phyloP scores from a whole-genome alignment of 228 moss, liverwort and hornwort genomes.

The Sphagnum fallax region DNA sequence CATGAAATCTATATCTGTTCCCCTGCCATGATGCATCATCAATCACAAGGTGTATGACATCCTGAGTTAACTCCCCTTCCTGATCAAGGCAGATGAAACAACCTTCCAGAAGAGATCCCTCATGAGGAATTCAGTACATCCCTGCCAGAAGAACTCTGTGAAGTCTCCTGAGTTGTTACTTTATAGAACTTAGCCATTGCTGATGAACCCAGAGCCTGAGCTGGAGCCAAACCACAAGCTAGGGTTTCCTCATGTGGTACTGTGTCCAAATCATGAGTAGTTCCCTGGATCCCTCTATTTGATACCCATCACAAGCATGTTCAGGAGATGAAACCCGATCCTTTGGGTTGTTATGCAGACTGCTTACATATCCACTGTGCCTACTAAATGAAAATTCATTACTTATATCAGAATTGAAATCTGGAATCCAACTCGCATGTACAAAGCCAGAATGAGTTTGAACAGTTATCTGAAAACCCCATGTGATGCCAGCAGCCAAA shows the following conservation, averaged over 20 bases:
- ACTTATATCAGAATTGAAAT: too few relatives aligned
- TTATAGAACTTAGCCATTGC: constrained; percentile 8
- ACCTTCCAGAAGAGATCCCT: constrained; percentile 25
- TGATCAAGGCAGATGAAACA: constrained; percentile 7
- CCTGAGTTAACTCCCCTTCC: constrained; percentile 18
- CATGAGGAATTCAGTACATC: constrained; percentile 6
- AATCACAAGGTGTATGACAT: constrained; percentile 36
- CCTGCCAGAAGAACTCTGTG: constrained; percentile 13
- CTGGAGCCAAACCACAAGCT: constrained; percentile 11
- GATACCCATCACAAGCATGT: constrained; percentile 4
- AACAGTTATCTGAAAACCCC: too few relatives aligned
- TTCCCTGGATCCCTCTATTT: constrained; percentile 19
- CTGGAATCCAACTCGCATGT: too few relatives aligned
- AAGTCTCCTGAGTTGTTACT: constrained; percentile 10
- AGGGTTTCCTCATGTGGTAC: constrained; percentile 13
- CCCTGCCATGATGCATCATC: constrained; percentile 4
- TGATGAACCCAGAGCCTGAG: constrained; percentile 4
- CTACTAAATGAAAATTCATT: too few relatives aligned
- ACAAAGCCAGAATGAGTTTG: too few relatives aligned
- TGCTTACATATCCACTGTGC: too few relatives aligned
- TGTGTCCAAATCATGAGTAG: constrained; percentile 15
- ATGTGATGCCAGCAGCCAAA: too few relatives aligned
- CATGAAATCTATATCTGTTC: constrained; percentile 1
- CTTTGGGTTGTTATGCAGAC: constrained; percentile 4
- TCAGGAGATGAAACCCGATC: constrained; percentile 1